Evolutionary conservation across 23 red algal species (phyloP), one percentile per base, ranked within the genome.

Genomic region (Gracilariopsis chorda): DNA sequence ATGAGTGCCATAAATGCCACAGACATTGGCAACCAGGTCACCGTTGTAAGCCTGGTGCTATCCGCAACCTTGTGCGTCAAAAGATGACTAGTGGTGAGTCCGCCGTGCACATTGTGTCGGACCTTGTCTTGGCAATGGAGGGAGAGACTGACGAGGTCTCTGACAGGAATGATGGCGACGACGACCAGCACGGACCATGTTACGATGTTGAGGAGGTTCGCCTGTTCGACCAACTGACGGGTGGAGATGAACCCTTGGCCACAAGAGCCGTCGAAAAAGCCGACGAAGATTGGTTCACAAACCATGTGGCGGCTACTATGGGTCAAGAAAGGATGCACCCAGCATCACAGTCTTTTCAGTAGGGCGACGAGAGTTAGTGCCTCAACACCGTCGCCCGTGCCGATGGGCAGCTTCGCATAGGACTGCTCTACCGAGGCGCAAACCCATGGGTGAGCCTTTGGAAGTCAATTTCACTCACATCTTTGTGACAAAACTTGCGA

Each of bases 51-150:
- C 34, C 28, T 30, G 74, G 73, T 16, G 51, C 53, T 8, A 81
- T 91, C 33, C 52, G 46, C 3, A 43, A 68, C n/a, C 37, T 69
- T 47, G 73, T 68, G 6, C 72, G 72, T 21, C 23, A 68, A 16
- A 48, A 53, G 11, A 28, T 91, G 10, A 59, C 49, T 20, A 33
- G 46, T 32, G 87, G 87, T 23, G 53, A 68, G 7, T 68, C 87
- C 30, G 29, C 75, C 11, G 87, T 91, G 7, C 87, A 91, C 46
- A 49, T 91, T 7, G 71, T 81, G 3, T 63, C 56, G 7, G 72
- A 81, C 12, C 73, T 91, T 3, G 56, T 91, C 6, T 0, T 67
- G 21, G 72, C 1, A 34, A 70, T 80, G 58, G 56, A 91, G 60
- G 55, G 42, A 35, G 74, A 63, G 5, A 39, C 8, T 7, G 1